These are phyloP conservation scores for Oryza glumipatula DNA, from an alignment of 176 grass and related monocot genomes.

Conservation along the genomic window DNA sequence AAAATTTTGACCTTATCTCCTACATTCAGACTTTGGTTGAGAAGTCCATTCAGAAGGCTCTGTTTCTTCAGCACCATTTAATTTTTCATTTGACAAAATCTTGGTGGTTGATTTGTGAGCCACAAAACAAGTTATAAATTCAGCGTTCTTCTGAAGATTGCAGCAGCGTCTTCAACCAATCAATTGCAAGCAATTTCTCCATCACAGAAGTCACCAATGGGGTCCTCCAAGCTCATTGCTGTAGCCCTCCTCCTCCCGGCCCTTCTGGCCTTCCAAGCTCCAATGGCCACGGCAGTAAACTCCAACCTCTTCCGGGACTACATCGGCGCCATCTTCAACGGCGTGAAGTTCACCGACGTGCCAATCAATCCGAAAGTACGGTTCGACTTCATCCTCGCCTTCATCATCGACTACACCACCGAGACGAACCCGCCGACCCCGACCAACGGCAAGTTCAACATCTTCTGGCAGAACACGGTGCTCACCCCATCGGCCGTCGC, in stretches of 20 bases:
- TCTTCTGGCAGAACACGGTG: slow-evolving; percentile 70
- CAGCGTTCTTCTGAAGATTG: neutral
- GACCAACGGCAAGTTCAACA: slow-evolving; percentile 68
- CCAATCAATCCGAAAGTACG: slow-evolving; percentile 55
- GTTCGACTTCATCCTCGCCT: slow-evolving; percentile 72
- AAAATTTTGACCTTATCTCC: slow-evolving; percentile 33
- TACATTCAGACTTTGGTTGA: neutral
- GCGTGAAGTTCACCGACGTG: slow-evolving; percentile 82
- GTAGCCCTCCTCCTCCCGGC: slow-evolving; percentile 16
- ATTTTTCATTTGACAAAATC: neutral
- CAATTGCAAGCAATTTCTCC: neutral
- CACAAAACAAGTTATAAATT: slow-evolving; percentile 29
- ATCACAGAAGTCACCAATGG: slow-evolving; percentile 35
- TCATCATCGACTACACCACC: slow-evolving; percentile 78
- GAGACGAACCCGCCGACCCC: slow-evolving; percentile 46
- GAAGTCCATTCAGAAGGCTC: slow-evolving; percentile 17
- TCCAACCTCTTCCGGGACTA: slow-evolving; percentile 80
- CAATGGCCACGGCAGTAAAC: slow-evolving; percentile 40
- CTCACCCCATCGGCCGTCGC: slow-evolving; percentile 54
- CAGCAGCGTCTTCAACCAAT: neutral
- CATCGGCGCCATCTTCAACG: slow-evolving; percentile 69
- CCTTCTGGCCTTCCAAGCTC: slow-evolving; percentile 21
- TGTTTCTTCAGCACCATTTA: neutral
- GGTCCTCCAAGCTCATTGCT: slow-evolving; percentile 43
- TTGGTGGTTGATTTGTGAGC: neutral